Base-by-base conservation (phyloP, 257 asterid species). In the Datura wrightii region DNA sequence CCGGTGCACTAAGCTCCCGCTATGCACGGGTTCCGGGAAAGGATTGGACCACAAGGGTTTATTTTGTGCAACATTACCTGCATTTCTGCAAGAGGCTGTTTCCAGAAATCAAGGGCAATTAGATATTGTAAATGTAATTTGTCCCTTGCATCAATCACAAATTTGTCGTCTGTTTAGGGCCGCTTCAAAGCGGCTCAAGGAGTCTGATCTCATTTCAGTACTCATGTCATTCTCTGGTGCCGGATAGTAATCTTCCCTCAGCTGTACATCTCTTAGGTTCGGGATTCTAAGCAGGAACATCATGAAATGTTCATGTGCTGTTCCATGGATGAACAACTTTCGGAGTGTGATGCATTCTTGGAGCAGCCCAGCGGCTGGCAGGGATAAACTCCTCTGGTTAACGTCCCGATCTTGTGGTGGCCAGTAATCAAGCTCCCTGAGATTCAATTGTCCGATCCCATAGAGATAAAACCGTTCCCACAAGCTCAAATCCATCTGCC, bases 181-280 rank as follows among this genome's bases (percentile, higher is more conserved):
- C 44, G 87, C 94, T 87, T 96, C 98, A 52, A 93, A 96, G 8
- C 98, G 92, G 88, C 97, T 87, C 66, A 95, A 92, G 4, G 99
- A 96, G 78, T 91, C 98, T 0, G 92, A 89, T 90, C 98, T 93
- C 97, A 96, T 94, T 90, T 94, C 99, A 0, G 99, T 96, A 92
- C 98, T 93, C 98, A 94, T 96, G 87, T 96, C 99, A 85, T 90
- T 92, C 90, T 94, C 98, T 2, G 98, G 98, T 36, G 98, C 99
- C 0, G 99, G 98, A 72, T 94, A 96, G 66, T 96, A 96, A 85
- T 96, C 98, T 67, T 88, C 98, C 79, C 99, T 93, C 91, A 93
- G 84, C 89, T 94, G 99, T 48, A 96, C 93, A 84, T 96, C 99
- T 82, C 98, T 79, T 52, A 94, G 72, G 5, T 79, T 83, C 0